These are phyloP conservation scores for Russula earlei DNA, from an alignment of 768 basidiomycete species.

Conservation along the genomic window DNA sequence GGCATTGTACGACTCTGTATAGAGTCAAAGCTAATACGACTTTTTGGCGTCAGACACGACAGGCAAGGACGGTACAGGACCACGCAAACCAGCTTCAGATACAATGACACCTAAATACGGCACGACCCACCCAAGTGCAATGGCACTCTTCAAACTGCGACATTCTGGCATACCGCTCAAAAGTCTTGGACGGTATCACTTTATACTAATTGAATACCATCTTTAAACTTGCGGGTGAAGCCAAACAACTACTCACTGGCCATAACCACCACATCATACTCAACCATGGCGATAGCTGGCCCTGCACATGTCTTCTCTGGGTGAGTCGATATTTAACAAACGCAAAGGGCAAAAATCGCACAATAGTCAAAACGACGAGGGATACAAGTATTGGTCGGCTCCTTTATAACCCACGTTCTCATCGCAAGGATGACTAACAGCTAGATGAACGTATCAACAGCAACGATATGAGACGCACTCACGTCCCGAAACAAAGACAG, in stretches of 20 bases:
- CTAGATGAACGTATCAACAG: neutral
- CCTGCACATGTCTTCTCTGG: neutral
- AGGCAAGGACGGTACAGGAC: neutral
- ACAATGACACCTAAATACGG: conserved; percentile 3
- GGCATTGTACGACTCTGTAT: neutral
- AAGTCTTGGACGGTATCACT: neutral
- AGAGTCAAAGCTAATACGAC: conserved; percentile 9
- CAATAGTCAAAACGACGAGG: neutral
- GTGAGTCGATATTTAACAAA: neutral
- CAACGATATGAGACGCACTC: neutral
- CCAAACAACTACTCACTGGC: neutral
- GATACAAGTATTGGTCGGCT: conserved; percentile 11
- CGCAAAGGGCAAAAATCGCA: neutral
- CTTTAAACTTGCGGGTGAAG: neutral
- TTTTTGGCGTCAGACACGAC: neutral
- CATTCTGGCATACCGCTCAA: neutral
- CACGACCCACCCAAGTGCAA: neutral
- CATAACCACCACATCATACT: neutral
- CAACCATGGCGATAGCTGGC: neutral
- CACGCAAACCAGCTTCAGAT: conserved; percentile 9
- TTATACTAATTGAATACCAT: neutral
- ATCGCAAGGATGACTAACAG: conserved; percentile 23
- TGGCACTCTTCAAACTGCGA: neutral
- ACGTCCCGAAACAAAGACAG: conserved; percentile 5
- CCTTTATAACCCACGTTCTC: conserved; percentile 25